These are phyloP conservation scores for Aspergillus phoenicis DNA, from an alignment of 2,329 filamentous ascomycete species.

Conservation along the genomic window DNA sequence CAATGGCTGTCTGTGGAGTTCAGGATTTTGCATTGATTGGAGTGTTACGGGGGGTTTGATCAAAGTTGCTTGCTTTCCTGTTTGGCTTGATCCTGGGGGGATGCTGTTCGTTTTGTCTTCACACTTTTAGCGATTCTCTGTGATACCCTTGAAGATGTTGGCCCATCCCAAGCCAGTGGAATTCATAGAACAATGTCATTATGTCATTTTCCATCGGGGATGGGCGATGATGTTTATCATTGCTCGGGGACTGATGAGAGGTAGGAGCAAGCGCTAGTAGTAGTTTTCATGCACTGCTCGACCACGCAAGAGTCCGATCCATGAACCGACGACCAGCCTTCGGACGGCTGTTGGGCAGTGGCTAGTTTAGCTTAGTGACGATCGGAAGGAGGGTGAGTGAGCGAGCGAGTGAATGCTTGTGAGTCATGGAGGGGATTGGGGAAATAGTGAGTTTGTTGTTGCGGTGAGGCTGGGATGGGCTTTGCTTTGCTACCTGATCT, in stretches of 20 bases:
- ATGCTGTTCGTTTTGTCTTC: too few relatives aligned
- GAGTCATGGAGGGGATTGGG: conserved; percentile 6
- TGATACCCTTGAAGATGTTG: conserved; percentile 17
- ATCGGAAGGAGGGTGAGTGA: neutral
- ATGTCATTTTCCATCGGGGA: neutral
- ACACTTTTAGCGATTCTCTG: neutral
- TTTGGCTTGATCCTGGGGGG: neutral
- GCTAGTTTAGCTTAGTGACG: neutral
- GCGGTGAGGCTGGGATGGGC: conserved; percentile 6
- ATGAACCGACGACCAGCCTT: neutral
- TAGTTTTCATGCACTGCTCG: neutral
- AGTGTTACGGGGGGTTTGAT: conserved; percentile 3
- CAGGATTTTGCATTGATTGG: conserved; percentile 5
- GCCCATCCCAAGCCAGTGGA: neutral
- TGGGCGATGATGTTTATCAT: too few relatives aligned
- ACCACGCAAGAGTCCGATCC: neutral
- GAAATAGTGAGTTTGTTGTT: conserved; percentile 1
- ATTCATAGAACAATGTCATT: neutral
- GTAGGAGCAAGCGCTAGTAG: neutral
- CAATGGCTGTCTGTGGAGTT: neutral
- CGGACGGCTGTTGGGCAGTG: neutral
- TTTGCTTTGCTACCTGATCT: conserved; percentile 4
- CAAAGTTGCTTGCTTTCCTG: neutral
- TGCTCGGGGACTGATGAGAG: too few relatives aligned
- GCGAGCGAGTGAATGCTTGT: neutral